Conservation (phyloP, 108 stramenopile genomes). For the Cyclotella sp. region DNA sequence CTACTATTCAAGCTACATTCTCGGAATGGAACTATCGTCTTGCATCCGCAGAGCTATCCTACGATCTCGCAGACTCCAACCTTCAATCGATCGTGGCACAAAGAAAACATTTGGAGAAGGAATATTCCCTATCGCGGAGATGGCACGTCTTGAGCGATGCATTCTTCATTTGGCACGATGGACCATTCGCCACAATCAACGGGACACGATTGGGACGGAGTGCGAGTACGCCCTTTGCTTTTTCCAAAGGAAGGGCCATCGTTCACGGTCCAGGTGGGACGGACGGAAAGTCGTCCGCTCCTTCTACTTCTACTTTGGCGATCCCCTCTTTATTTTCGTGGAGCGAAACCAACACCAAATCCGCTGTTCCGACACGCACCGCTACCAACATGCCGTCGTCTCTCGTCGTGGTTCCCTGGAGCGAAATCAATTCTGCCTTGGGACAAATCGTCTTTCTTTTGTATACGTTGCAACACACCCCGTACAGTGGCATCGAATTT, state of each 20-base stretch:
- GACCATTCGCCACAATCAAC: constrained; percentile 87
- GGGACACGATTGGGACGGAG: constrained; percentile 70
- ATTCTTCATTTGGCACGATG: constrained; percentile 83
- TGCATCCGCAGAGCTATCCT: constrained; percentile 20
- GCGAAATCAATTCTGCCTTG: constrained; percentile 85
- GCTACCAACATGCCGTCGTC: neutral
- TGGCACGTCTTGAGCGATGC: constrained; percentile 82
- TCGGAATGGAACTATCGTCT: constrained; percentile 42
- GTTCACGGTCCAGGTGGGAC: constrained; percentile 5
- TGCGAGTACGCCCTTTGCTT: constrained; percentile 32
- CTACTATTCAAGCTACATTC: constrained; percentile 9
- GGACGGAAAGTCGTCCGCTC: neutral
- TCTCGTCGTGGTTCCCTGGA: constrained; percentile 62
- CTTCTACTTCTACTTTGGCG: neutral
- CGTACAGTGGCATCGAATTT: constrained; percentile 57
- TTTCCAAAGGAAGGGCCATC: constrained; percentile 6
- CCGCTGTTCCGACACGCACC: neutral
- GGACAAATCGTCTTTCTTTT: constrained; percentile 79
- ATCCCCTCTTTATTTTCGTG: constrained; percentile 34
- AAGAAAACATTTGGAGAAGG: constrained; percentile 31
- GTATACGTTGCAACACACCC: constrained; percentile 57
- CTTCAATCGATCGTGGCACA: constrained; percentile 22
- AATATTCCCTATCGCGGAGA: constrained; percentile 29
- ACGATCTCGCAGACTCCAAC: constrained; percentile 15
- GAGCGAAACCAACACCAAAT: constrained; percentile 14